Base-by-base conservation (phyloP, 2,329 filamentous ascomycete species). In the Fusarium tjaetaba region DNA sequence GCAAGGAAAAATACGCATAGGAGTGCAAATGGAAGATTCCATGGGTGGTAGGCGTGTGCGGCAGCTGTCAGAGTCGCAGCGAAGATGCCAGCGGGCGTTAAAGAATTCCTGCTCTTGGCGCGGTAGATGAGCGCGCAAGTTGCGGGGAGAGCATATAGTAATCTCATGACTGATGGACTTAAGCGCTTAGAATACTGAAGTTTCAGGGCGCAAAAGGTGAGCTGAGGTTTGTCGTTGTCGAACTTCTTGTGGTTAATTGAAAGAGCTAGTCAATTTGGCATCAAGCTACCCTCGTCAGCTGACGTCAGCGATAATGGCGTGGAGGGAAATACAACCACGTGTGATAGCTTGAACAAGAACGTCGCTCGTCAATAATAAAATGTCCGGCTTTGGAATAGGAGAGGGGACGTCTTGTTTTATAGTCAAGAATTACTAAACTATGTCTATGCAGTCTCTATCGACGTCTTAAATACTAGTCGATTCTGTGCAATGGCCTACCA, bases 41-140 rank as follows among this genome's bases (percentile, higher is more conserved):
- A 98, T 7, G 96, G 96, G 82, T 98, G 95, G n/a, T 95, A 84
- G 22, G 95, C 94, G 81, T 99, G 96, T 16, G 93, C 89, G 51
- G 88, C 81, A 8, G 94, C 95, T 8, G 95, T 97, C 48, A 92
- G 77, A 10, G 87, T 86, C 7, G 96, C 96, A 18, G 89, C 88
- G 42, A 92, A 76, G 76, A 97, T 89, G 69, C 95, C 96, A 11
- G 87, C 84, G 0, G 92, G 89, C 2, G 96, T 98, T 43, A 99
- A 88, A 30, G 92, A 95, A 63, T 93, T 92, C 76, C 90, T 91
- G 52, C 88, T 90, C 83, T 89, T 89, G 39, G 93, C 92, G 68
- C 93, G 88, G 76, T 90, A 89, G 62, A 92, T 85, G 74, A 95
- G 87, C 67, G 86, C 86, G 68, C 88, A 76, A 22, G 88, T 92